These are phyloP conservation scores for Mycosphaerelloides madeirae DNA, from an alignment of 2,329 filamentous ascomycete genomes.

Conservation along the genomic window DNA sequence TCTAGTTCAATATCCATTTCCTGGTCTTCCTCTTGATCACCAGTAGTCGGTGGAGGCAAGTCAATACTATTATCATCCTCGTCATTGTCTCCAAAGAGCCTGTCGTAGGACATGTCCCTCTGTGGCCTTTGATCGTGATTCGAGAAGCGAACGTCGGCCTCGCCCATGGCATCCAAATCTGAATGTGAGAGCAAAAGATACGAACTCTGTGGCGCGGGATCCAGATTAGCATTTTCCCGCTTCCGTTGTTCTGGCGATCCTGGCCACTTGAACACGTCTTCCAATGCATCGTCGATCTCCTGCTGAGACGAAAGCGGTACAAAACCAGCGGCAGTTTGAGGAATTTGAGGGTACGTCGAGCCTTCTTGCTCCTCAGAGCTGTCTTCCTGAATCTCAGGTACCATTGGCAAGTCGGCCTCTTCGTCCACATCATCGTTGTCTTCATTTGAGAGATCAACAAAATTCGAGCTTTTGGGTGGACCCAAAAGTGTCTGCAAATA, in stretches of 20 bases:
- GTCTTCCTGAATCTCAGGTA: background rate
- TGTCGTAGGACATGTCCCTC: no score
- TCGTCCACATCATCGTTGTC: background rate
- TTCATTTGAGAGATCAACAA: background rate
- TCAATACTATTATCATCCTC: no score
- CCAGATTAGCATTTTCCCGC: background rate
- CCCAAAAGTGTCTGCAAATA: conserved; percentile 19
- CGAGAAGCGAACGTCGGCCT: no score
- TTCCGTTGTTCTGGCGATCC: conserved; percentile 10
- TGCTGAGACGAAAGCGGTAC: conserved; percentile 8
- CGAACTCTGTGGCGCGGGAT: conserved; percentile 1
- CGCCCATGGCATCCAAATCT: no score
- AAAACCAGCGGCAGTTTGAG: no score
- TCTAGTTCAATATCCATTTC: no score
- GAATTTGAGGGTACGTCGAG: no score
- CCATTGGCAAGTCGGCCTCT: background rate
- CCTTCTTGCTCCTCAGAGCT: background rate
- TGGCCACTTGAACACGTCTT: conserved; percentile 13
- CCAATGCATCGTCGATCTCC: conserved; percentile 10
- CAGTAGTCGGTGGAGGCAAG: no score
- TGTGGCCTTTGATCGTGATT: no score
- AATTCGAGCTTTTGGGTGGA: background rate
- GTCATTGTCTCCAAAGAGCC: no score
- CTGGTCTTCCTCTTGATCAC: no score
- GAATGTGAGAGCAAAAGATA: background rate